Evolutionary conservation across 139 green algal genomes (phyloP).

Genomic region (Coelastrella sp.): DNA sequence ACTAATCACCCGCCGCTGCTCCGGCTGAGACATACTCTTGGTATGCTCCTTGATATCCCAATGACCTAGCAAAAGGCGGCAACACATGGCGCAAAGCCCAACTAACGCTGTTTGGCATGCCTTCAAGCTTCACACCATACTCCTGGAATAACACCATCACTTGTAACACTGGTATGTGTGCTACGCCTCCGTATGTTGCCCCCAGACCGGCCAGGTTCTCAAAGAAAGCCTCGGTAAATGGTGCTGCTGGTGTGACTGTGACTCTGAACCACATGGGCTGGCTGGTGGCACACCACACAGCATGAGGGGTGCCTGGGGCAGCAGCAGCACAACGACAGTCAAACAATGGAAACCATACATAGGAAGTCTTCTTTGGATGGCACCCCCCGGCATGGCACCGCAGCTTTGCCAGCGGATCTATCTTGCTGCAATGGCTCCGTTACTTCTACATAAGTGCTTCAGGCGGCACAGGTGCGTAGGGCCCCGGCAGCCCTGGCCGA

Average conservation of each 20-base stretch:
- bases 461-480: no score
- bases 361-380: neutral
- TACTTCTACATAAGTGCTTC: no score
- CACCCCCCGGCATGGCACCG: no score
- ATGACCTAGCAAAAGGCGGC: neutral
- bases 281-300: neutral
- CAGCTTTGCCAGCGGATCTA: no score
- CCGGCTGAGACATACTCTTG: neutral
- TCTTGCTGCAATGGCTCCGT: no score
- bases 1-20: no score
- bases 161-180: neutral
- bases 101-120: neutral
- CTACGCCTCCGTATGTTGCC: neutral
- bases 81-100: neutral
- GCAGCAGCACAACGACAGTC: neutral
- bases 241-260: neutral
- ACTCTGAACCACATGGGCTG: neutral
- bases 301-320: neutral
- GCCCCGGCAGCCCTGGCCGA: no score
- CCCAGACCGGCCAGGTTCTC: neutral
- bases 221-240: neutral
- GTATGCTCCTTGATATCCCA: neutral
- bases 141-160: neutral
- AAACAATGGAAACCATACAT: neutral
- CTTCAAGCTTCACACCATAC: neutral